These are phyloP conservation scores for Elongisporangium prolatum DNA, from an alignment of 352 stramenopile species.

Conservation along the genomic window DNA sequence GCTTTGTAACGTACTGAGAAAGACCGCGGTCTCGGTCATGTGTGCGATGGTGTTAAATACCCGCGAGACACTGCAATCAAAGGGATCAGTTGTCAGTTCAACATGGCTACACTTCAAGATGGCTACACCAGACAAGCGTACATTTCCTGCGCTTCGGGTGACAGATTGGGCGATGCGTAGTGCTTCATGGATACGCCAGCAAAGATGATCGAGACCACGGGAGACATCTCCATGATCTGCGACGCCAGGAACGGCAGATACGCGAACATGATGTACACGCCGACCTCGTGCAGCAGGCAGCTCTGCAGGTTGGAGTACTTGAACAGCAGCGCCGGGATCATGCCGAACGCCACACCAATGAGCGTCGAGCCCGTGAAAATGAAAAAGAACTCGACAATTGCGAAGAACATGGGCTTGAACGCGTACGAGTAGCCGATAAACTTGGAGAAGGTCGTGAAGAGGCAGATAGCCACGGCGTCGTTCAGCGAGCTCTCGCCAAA, in stretches of 20 bases:
- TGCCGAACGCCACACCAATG: slow-evolving; percentile 82
- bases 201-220: slow-evolving; percentile 94
- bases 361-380: slow-evolving; percentile 87
- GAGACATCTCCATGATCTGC: slow-evolving; percentile 77
- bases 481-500: slow-evolving; percentile 95
- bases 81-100: neutral
- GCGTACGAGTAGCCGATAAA: slow-evolving; percentile 89
- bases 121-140: slow-evolving; percentile 21
- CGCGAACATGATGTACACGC: slow-evolving; percentile 85
- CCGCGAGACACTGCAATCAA: slow-evolving; percentile 49
- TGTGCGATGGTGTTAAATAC: slow-evolving; percentile 91
- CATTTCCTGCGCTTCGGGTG: slow-evolving; percentile 70
- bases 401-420: slow-evolving; percentile 68
- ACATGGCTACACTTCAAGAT: neutral
- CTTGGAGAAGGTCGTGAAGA: slow-evolving; percentile 92
- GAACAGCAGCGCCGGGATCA: slow-evolving; percentile 84
- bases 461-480: slow-evolving; percentile 91
- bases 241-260: slow-evolving; percentile 77
- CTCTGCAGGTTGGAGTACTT: slow-evolving; percentile 89
- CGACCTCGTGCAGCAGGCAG: slow-evolving; percentile 85
- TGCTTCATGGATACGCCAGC: slow-evolving; percentile 89
- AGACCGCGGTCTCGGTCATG: slow-evolving; percentile 91
- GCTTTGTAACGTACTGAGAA: slow-evolving; percentile 68
- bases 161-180: slow-evolving; percentile 88
- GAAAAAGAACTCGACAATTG: slow-evolving; percentile 86